A percentile compares a stretch with the other conserved stretches of the same genome.
Conservation (phyloP, 1,284 basidiomycete species). For the Ganoderma leucocontextum region DNA sequence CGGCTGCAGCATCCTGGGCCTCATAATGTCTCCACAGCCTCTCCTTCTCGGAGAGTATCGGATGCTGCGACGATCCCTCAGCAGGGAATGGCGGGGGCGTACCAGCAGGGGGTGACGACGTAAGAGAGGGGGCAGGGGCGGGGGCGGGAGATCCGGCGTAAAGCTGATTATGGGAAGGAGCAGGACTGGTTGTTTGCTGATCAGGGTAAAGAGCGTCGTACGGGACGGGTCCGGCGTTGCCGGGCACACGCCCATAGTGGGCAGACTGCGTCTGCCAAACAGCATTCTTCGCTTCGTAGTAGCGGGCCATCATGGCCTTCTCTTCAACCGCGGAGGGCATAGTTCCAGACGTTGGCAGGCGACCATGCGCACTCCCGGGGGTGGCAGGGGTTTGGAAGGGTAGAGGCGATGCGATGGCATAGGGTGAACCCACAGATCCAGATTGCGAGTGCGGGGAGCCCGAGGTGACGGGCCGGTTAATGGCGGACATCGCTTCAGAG, state of each 20-base stretch:
- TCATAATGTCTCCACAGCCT: slow-evolving; percentile 63
- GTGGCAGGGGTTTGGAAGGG: not conserved
- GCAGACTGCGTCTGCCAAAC: slow-evolving; percentile 61
- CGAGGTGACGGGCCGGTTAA: slow-evolving; percentile 37
- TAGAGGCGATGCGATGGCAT: not conserved
- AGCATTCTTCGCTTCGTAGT: slow-evolving; percentile 74
- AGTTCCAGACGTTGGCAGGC: slow-evolving; percentile 11
- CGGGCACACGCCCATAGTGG: slow-evolving; percentile 41
- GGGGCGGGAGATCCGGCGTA: slow-evolving; percentile 31
- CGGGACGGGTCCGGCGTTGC: slow-evolving; percentile 46
- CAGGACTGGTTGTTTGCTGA: slow-evolving; percentile 24
- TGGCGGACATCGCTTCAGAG: slow-evolving; percentile 52
- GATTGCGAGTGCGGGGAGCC: not conserved
- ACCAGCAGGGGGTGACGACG: slow-evolving; percentile 25
- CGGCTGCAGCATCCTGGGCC: slow-evolving; percentile 63
- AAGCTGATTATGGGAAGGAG: slow-evolving; percentile 24
- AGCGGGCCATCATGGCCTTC: slow-evolving; percentile 72
- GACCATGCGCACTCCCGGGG: slow-evolving; percentile 8
- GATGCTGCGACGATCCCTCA: slow-evolving; percentile 31
- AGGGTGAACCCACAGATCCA: slow-evolving; percentile 4
- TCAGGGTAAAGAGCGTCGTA: slow-evolving; percentile 66
- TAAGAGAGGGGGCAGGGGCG: slow-evolving; percentile 8
- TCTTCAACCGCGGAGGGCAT: slow-evolving; percentile 56
- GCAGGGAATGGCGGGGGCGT: slow-evolving; percentile 38
- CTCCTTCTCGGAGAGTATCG: slow-evolving; percentile 54